phyloP scores from a whole-genome alignment of 805 yeast genomes.

The Candida stauntonica region DNA sequence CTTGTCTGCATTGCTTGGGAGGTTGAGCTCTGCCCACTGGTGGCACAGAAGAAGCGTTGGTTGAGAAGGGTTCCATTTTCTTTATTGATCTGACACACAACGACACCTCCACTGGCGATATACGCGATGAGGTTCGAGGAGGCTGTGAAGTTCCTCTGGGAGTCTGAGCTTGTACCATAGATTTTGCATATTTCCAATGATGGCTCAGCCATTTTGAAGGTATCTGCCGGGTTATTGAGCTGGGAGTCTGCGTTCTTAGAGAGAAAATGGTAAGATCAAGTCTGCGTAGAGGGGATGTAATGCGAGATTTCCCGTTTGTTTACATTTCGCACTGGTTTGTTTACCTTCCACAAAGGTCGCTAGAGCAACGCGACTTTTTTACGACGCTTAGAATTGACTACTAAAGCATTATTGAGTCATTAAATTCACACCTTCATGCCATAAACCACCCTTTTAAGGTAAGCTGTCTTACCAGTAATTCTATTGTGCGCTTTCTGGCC shows the following conservation, averaged over 20 bases:
- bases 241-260: not conserved
- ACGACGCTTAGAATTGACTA: no score
- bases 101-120: conserved; percentile 58
- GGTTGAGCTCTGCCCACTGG: conserved; percentile 3
- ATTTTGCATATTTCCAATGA: conserved; percentile 25
- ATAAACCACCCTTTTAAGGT: not conserved
- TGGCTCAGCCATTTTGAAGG: conserved; percentile 7
- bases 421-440: conserved; percentile 3
- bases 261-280: not conserved
- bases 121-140: conserved; percentile 43
- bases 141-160: conserved; percentile 37
- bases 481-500: not conserved
- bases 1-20: conserved; percentile 2
- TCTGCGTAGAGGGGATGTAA: not conserved
- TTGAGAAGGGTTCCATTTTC: conserved; percentile 20
- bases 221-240: not conserved
- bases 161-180: conserved; percentile 45
- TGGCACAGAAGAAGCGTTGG: conserved; percentile 54
- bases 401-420: not conserved
- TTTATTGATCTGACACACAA: conserved; percentile 36
- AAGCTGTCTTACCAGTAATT: not conserved
- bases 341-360: conserved; percentile 10
- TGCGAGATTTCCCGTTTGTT: conserved; percentile 2
- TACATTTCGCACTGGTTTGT: conserved; percentile 8
- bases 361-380: not conserved